Evolutionary conservation across 2,329 filamentous ascomycete genomes (phyloP), one percentile per base, ranked within the genome.

Genomic region (Nothopassalora personata): DNA sequence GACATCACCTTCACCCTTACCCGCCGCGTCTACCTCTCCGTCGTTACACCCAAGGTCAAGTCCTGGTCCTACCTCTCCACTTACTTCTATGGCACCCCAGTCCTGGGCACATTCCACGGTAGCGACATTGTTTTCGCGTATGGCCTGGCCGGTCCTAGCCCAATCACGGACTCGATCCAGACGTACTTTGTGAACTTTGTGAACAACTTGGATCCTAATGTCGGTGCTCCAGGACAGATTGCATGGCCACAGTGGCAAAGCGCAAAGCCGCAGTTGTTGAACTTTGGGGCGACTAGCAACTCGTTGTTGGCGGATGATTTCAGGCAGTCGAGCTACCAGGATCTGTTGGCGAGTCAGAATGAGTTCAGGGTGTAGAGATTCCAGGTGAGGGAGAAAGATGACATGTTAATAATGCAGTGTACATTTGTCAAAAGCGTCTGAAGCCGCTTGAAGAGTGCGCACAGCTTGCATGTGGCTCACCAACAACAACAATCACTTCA

Each of bases 1-100:
- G 90, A 94, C 69, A 67, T 91, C 0, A 83, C 83, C 1, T 93
- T 94, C 74, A 92, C 86, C 0, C 78, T 94, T 0, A 83, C 84
- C 0, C 84, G 89, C 1, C 84, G 90, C 15, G 60, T 80, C 5
- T 86, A 89, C 71, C 81, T 94, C 23, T 69, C 79, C 11, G 59
- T 68, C 0, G 72, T 83, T 1, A 7, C 1, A 68, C 71, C 0
- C 56, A 74, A 1, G 62, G 45, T 27, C 28, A 85, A 86, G 0
- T 66, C 73, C 33, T 94, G 88, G 88, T 90, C 86, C 0, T 94
- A 91, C 74, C 80, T 94, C 1, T 76, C 86, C 0, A 86, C 84
- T 0, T 92, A 92, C 74, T 74, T 87, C 75, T 84, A 86, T 69
- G 86, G 86, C 9, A 87, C 85, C 0, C 86, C 89, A 0, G 74